Base-by-base conservation (phyloP, 2,329 filamentous ascomycete species). In the Sarocladiaceae sp. region DNA sequence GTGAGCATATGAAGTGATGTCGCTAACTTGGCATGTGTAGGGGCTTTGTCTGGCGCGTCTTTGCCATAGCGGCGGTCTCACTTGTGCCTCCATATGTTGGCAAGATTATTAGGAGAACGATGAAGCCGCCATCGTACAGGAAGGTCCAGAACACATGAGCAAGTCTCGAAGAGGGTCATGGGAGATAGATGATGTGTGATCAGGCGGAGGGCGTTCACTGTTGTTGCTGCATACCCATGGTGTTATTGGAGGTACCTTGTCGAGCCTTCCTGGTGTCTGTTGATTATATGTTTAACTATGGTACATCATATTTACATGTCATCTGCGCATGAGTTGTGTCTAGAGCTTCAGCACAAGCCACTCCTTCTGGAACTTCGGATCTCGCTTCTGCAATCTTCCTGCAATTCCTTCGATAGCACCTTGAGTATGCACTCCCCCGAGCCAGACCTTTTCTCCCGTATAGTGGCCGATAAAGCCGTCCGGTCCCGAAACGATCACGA, bases 121-220 rank as follows among this genome's bases (percentile, higher is more conserved):
- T 95, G 73, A 90, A 85, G 66, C 93, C 93, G 50, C 90, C 90
- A 16, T 95, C 86, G 58, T 97, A 96, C 68, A 77, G 93, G 57
- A 98, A 98, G 70, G 90, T 98, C 39, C 83, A 85, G 65, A 83
- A 76, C 34, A 77, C 81, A 48, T 84, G 65, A 66, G 35, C 41
- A 33, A n/a, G 23, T 18, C 20, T n/a, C n/a, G 9, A 7, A 13
- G 20, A 15, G 20, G 13, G 16, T 35, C 13, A n/a, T 19, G 13
- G n/a, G n/a, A n/a, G n/a, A n/a, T n/a, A n/a, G n/a, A n/a, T n/a
- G n/a, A n/a, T n/a, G n/a, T n/a, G n/a, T n/a, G n/a, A n/a, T n/a
- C n/a, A n/a, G 41, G 33, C 24, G 18, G 27, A 33, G 19, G 18
- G 27, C 19, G 27, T 33, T 29, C 18, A 29, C 24, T 33, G n/a